Base-by-base conservation (phyloP, 352 stramenopile species). In the Phytopythium helicoides region DNA sequence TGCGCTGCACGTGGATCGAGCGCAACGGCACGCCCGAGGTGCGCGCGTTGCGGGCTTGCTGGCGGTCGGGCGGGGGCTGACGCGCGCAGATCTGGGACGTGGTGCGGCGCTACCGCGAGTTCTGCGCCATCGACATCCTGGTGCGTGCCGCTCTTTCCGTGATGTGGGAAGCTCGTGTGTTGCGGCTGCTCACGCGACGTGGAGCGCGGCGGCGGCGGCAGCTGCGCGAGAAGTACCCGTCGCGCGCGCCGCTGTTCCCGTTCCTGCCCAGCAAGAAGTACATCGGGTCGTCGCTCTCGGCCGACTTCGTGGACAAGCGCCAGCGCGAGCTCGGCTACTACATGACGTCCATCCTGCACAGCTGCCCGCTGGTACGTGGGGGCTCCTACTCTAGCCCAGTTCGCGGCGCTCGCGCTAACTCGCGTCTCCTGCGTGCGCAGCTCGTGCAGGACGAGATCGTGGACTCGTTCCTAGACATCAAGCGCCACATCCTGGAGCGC, bases 381-480 rank as follows among this genome's bases (percentile, higher is more conserved):
- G 12, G 15, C 25, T 25, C 7, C 22, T 37, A 52, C 37, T 50
- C 36, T 21, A 41, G 35, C 23, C n/a, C n/a, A n/a, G n/a, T n/a
- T n/a, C n/a, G n/a, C n/a, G n/a, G n/a, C n/a, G n/a, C n/a, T n/a
- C n/a, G n/a, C n/a, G n/a, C n/a, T n/a, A n/a, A n/a, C n/a, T n/a
- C n/a, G n/a, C n/a, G n/a, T n/a, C n/a, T n/a, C n/a, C n/a, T n/a
- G n/a, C n/a, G n/a, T n/a, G n/a, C 10, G 1, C 54, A 92, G 82
- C 67, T 94, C 18, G 76, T 87, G 31, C 77, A 89, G 50, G 84
- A 94, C 62, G 84, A 94, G 60, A 92, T 92, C 59, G 76, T 94
- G 42, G 85, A 94, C 59, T 86, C 84, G 34, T 94, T 94, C 60
- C 52, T 94, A n/a, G 85, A 94, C 51, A 87, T 94, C 58, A 92